Conservation (phyloP, 2,329 filamentous ascomycete genomes). For the Diaporthe sp. region DNA sequence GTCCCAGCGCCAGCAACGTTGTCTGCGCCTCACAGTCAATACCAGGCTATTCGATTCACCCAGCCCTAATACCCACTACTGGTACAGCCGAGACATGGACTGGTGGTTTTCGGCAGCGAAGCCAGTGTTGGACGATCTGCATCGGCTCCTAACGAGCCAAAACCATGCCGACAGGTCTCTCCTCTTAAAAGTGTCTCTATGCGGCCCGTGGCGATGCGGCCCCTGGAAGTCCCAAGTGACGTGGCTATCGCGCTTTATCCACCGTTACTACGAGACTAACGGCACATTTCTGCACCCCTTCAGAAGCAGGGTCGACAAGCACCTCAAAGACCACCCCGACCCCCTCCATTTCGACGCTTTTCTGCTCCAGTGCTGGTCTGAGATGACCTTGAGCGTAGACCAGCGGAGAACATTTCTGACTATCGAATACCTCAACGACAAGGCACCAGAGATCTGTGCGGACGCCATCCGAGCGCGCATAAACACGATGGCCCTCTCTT, state of each 20-base stretch:
- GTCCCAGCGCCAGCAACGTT: background rate
- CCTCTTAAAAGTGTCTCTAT: background rate
- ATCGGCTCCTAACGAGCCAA: background rate
- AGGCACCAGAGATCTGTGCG: background rate
- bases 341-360: slow-evolving; percentile 7
- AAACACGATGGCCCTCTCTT: background rate
- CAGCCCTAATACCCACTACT: background rate
- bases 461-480: background rate
- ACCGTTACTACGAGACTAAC: background rate
- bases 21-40: background rate
- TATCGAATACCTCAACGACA: background rate
- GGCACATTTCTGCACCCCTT: background rate
- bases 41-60: background rate
- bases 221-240: background rate
- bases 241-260: slow-evolving; percentile 11
- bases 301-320: background rate
- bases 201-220: background rate
- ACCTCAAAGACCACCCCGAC: background rate
- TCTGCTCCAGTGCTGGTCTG: slow-evolving; percentile 16
- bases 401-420: background rate
- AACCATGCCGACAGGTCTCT: too few species aligned
- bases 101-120: slow-evolving; percentile 17
- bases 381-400: background rate
- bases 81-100: slow-evolving; percentile 8
- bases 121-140: background rate